These are phyloP conservation scores for Carex sylvatica DNA, from an alignment of 202 grass and related monocot species.

Conservation along the genomic window DNA sequence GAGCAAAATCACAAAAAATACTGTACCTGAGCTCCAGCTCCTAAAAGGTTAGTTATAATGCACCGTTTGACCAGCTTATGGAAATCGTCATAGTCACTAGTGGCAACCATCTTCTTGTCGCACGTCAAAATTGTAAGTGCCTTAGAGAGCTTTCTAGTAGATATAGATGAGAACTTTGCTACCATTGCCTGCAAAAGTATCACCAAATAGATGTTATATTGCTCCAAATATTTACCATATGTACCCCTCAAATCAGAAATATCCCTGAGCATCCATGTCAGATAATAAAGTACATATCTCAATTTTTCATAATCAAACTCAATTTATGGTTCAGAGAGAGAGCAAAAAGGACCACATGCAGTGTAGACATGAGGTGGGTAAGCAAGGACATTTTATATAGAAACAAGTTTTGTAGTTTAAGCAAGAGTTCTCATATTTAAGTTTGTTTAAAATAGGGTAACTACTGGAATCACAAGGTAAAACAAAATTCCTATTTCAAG, in stretches of 20 bases:
- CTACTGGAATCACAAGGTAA: background rate
- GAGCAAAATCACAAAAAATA: background rate
- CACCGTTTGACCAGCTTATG: slow-evolving; percentile 85
- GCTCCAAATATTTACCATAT: background rate
- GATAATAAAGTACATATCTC: background rate
- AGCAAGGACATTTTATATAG: background rate
- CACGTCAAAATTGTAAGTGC: slow-evolving; percentile 59
- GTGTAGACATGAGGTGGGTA: background rate
- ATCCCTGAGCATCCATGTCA: background rate
- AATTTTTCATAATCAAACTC: background rate
- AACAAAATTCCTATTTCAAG: background rate
- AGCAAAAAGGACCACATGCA: background rate
- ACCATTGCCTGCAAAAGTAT: slow-evolving; percentile 62
- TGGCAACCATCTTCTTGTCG: slow-evolving; percentile 82
- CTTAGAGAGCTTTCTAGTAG: slow-evolving; percentile 71
- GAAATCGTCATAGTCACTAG: slow-evolving; percentile 80
- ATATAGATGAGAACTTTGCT: slow-evolving; percentile 73
- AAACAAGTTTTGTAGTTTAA: background rate
- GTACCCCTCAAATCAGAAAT: background rate
- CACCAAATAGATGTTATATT: background rate
- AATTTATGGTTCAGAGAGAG: background rate
- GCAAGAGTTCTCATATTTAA: background rate
- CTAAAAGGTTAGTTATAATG: slow-evolving; percentile 61
- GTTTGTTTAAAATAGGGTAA: background rate
- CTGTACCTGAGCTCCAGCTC: slow-evolving; percentile 59